Evolutionary conservation across 2,329 filamentous ascomycete genomes (phyloP).

Genomic region (Lecanicillium sp.): DNA sequence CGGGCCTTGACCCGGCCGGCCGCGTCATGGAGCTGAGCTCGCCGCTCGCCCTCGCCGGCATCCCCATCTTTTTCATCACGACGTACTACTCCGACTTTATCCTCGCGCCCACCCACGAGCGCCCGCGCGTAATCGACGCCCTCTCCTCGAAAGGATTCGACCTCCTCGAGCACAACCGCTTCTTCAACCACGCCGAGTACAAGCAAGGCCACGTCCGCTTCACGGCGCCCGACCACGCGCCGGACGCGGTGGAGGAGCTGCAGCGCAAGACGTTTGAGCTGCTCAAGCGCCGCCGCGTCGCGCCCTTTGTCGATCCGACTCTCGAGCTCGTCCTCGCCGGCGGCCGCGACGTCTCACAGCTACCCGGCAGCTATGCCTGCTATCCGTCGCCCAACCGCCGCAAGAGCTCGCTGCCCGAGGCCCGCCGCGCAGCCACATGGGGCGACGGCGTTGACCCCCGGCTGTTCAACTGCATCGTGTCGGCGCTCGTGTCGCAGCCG

Average conservation of each 20-base stretch:
- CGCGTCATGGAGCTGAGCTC: conserved; percentile 87
- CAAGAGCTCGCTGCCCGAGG: conserved; percentile 30
- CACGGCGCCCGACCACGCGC: conserved; percentile 63
- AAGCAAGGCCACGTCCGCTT: conserved; percentile 31
- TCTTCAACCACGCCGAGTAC: conserved; percentile 47
- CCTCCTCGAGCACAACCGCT: conserved; percentile 68
- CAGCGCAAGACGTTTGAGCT: conserved; percentile 76
- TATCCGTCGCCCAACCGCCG: conserved; percentile 29
- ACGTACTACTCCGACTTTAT: conserved; percentile 98
- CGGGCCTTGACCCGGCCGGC: conserved; percentile 85
- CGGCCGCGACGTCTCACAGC: conserved; percentile 47
- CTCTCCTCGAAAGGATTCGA: conserved; percentile 76
- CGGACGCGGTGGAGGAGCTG: conserved; percentile 72
- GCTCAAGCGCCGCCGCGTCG: conserved; percentile 71
- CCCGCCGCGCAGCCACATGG: conserved; percentile 37
- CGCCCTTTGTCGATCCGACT: conserved; percentile 61
- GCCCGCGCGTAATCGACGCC: conserved; percentile 67
- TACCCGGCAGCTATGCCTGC: conserved; percentile 33
- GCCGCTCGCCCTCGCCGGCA: conserved; percentile 83
- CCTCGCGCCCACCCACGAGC: conserved; percentile 72
- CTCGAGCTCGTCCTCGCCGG: conserved; percentile 79
- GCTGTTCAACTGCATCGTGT: conserved; percentile 57
- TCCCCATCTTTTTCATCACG: conserved; percentile 97
- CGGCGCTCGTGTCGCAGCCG: conserved; percentile 55
- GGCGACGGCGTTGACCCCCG: conserved; percentile 56